These are phyloP conservation scores for Scortechinia acanthostroma DNA, from an alignment of 2,329 filamentous ascomycete genomes.

Conservation along the genomic window DNA sequence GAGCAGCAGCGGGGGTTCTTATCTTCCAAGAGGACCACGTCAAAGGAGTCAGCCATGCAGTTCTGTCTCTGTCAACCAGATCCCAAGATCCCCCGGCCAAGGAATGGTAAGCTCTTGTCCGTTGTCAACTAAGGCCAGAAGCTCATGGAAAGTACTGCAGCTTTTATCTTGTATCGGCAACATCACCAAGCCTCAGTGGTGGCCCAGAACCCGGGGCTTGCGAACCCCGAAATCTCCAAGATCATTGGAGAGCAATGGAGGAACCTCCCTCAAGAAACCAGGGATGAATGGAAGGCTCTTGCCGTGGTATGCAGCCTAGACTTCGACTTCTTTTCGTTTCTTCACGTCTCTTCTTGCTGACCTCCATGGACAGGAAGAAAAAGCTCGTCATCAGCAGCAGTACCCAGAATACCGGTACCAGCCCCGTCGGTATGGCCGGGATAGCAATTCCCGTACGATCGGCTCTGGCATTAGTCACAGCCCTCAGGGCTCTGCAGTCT, in stretches of 20 bases:
- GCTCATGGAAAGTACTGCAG: conserved; percentile 32
- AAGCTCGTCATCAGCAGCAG: conserved; percentile 77
- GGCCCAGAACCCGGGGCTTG: conserved; percentile 75
- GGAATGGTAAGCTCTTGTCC: conserved; percentile 46
- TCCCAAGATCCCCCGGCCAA: conserved; percentile 48
- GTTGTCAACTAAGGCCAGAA: neutral
- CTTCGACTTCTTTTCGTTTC: no score
- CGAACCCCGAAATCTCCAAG: conserved; percentile 94
- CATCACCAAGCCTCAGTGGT: conserved; percentile 81
- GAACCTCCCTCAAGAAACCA: conserved; percentile 64
- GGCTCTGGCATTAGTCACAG: neutral
- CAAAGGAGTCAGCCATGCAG: conserved; percentile 22
- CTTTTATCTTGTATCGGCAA: conserved; percentile 95
- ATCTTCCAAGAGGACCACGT: no score
- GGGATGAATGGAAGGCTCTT: conserved; percentile 79
- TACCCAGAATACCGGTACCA: conserved; percentile 95
- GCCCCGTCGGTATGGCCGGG: conserved; percentile 53
- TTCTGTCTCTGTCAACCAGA: conserved; percentile 49
- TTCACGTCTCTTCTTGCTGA: no score
- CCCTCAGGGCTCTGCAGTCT: neutral
- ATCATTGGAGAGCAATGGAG: conserved; percentile 94
- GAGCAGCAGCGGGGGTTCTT: no score
- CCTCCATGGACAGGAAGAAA: conserved; percentile 71
- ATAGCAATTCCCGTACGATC: neutral
- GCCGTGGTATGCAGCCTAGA: conserved; percentile 53